Evolutionary conservation across 2,329 filamentous ascomycete species (phyloP).

Genomic region (Aspergillus sp.): DNA sequence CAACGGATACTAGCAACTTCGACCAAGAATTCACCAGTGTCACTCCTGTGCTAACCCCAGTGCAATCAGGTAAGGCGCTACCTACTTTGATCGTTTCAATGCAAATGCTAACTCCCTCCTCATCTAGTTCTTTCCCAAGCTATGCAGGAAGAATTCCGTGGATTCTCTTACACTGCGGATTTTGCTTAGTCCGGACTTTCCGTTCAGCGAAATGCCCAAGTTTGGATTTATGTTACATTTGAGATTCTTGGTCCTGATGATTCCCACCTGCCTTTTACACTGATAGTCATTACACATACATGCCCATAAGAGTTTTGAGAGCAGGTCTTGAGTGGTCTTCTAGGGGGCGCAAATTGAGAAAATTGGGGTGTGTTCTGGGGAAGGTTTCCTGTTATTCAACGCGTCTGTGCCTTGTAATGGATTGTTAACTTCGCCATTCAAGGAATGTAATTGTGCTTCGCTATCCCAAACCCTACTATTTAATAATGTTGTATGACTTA

Average conservation of each 20-base stretch:
- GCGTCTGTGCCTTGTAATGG: constrained; percentile 10
- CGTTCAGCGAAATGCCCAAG: constrained; percentile 2
- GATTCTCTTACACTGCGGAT: constrained; percentile 95
- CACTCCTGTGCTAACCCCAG: constrained; percentile 92
- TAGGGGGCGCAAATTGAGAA: constrained; percentile 20
- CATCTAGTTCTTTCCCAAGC: constrained; percentile 84
- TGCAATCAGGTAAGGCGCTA: constrained; percentile 78
- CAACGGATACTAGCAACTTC: constrained; percentile 99
- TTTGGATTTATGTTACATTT: constrained; percentile 19
- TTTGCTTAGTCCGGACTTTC: constrained; percentile 60
- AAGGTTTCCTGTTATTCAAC: constrained; percentile 9
- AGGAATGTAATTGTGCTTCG: constrained; percentile 16
- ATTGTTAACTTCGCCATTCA: constrained; percentile 11
- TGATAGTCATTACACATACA: constrained; percentile 25
- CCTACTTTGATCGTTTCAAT: neutral
- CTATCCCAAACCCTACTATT: neutral
- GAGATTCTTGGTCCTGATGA: constrained; percentile 21
- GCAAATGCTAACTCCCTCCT: constrained; percentile 18
- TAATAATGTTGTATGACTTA: constrained; percentile 15
- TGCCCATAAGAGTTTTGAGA: constrained; percentile 29
- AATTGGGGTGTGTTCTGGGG: constrained; percentile 15
- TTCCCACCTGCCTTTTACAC: constrained; percentile 21
- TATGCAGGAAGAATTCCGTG: constrained; percentile 99
- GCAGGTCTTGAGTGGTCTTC: constrained; percentile 16
- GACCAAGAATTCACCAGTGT: constrained; percentile 98